These are phyloP conservation scores for Dipsacomyces acuminosporus DNA, from an alignment of 371 early-diverging fungal genomes.

Conservation along the genomic window DNA sequence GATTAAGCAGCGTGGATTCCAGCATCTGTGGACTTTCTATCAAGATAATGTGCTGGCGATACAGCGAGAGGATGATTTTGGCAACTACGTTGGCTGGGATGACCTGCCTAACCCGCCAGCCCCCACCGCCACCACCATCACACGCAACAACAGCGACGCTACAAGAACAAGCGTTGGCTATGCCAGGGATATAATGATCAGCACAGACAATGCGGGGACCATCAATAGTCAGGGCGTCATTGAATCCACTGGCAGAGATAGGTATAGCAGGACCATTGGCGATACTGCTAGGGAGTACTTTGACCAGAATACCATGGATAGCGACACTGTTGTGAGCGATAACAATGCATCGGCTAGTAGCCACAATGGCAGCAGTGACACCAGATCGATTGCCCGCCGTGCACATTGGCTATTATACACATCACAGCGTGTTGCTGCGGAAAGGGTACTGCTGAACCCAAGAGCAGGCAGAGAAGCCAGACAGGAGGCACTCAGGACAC, in stretches of 20 bases:
- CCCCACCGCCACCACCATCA: constrained; percentile 5
- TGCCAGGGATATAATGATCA: too few relatives aligned
- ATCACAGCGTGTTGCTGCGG: constrained; percentile 16
- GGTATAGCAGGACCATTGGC: not conserved
- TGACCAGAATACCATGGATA: too few relatives aligned
- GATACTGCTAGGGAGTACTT: not conserved
- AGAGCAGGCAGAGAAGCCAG: constrained; percentile 15
- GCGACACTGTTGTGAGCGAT: too few relatives aligned
- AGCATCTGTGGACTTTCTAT: constrained; percentile 49
- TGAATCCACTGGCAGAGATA: not conserved
- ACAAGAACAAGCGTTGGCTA: not conserved
- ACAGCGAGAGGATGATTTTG: constrained; percentile 35
- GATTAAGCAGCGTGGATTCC: constrained; percentile 48
- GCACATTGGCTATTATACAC: constrained; percentile 4
- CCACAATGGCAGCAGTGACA: not conserved
- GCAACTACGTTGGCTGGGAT: constrained; percentile 38
- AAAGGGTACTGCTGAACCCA: constrained; percentile 19
- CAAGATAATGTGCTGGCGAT: constrained; percentile 43
- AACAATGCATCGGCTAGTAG: too few relatives aligned
- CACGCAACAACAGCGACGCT: not conserved
- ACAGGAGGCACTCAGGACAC: constrained; percentile 12
- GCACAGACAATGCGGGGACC: too few relatives aligned
- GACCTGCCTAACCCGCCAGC: constrained; percentile 37
- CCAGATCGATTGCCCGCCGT: not conserved
- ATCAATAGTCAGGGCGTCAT: too few relatives aligned